Evolutionary conservation across 1,139 yeast genomes (phyloP), one percentile per base, ranked within the genome.

Genomic region (Geotrichum reessii): DNA sequence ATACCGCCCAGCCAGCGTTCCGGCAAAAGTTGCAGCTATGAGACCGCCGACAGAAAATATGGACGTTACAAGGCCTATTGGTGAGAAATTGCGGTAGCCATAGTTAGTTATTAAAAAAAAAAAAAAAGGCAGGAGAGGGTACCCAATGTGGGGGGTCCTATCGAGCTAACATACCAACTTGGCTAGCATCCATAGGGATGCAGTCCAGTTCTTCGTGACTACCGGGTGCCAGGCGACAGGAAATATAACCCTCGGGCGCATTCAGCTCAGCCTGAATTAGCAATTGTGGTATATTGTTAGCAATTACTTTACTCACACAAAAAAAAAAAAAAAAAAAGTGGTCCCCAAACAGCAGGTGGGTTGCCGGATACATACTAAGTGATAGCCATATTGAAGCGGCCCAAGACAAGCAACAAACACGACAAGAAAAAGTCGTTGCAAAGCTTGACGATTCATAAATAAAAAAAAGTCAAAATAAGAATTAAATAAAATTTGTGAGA

Each of bases 11-110:
- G 96, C 87, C 17, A 88, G 63, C 11, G 76, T 66, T 0, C 96
- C 93, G 1, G 91, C 89, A 64, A 81, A 75, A 8, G 86, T 75
- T 0, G 97, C 89, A 1, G 96, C 91, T 7, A 86, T 58, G 25
- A 92, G 76, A 0, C 98, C 98, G 7, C 99, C 98, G 58, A 92
- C 78, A 47, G 95, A 84, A 72, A 87, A 90, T 27, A 88, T 81
- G 0, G 96, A 85, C 0, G 96, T 91, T n/a, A 86, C 85, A 31
- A 52, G 25, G 8, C 58, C 58, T 55, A 21, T n/a, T 11, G 25
- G 14, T 14, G 7, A 37, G 9, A 17, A 37, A 17, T 37, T 33
- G 40, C n/a, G 40, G 40, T 17, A 33, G 40, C n/a, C 40, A 33
- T 17, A 33, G 40, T 33, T 17, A 33, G 44, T 14, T n/a, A 31